A percentile compares a stretch with the other conserved stretches of the same genome.
These are phyloP conservation scores for Dipteronia sinensis DNA, from an alignment of 345 rosid species.

Conservation along the genomic window DNA sequence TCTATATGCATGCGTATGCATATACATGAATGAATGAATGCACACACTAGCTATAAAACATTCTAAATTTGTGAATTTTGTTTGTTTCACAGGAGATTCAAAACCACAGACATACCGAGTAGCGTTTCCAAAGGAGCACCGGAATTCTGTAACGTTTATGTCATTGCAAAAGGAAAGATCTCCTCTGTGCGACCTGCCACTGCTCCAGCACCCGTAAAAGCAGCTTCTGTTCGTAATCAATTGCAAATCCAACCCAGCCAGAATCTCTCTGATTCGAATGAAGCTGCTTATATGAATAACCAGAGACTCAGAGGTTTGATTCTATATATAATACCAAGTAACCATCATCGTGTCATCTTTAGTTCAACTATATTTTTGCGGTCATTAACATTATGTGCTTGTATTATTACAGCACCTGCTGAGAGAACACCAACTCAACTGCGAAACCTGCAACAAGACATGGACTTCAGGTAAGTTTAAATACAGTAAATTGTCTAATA, in stretches of 20 bases:
- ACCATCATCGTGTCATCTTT: not conserved
- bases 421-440: conserved; percentile 27
- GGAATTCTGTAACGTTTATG: conserved; percentile 70
- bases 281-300: not conserved
- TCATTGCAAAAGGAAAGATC: conserved; percentile 67
- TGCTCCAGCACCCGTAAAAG: conserved; percentile 32
- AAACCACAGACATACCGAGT: conserved; percentile 54
- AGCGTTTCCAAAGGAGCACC: conserved; percentile 63
- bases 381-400: not conserved
- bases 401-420: conserved; percentile 17
- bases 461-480: conserved; percentile 38
- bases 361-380: not conserved
- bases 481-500: not conserved
- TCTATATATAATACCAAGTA: not conserved
- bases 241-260: conserved; percentile 16
- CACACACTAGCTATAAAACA: not conserved
- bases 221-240: conserved; percentile 19
- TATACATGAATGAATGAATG: not conserved
- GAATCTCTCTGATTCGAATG: conserved; percentile 5
- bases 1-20: not conserved
- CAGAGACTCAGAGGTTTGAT: conserved; percentile 37
- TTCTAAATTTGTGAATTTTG: not conserved
- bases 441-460: conserved; percentile 33
- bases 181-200: conserved; percentile 60
- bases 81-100: conserved; percentile 53